Evolutionary conservation across 73 alveolate genomes (phyloP), one percentile per base, ranked within the genome.

Genomic region (Paramecium bursaria): DNA sequence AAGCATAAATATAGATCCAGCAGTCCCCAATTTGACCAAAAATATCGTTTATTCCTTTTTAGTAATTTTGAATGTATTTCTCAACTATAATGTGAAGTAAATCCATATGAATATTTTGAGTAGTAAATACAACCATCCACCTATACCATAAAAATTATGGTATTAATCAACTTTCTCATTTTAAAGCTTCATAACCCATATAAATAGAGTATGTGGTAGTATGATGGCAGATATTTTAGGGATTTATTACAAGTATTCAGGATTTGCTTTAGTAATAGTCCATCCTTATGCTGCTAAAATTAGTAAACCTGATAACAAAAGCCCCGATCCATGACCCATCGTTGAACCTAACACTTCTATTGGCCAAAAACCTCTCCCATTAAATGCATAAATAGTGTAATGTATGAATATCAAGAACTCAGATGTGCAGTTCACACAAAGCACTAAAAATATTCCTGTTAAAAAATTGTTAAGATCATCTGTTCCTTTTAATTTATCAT

Each of bases 91-190:
- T 39, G 10, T 9, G 26, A 6, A 2, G 82, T 67, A 19, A 67
- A 39, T 21, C 82, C 82, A 42, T n/a, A n/a, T n/a, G n/a, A n/a
- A n/a, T n/a, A 67, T 14, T 39, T 67, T 67, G 0, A 35, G 44
- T 1, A 67, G 19, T 21, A 67, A 39, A 10, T 39, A 67, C 3
- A 67, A 19, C 82, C 53, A 33, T 35, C 82, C 82, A 1, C 82
- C 82, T 39, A 67, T 35, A 15, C 82, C 82, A 67, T 67, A 67
- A 67, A 67, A 67, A 67, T 67, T 67, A 67, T 67, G 82, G 44
- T 67, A 67, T 42, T 67, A 39, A 13, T 67, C 82, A 21, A 39
- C 82, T 25, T 57, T 67, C 14, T 47, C 82, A 67, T 67, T 57
- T 21, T 25, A 67, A 23, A 39, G 44, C 23, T 67, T 67, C 15